These are phyloP conservation scores for Pichia sp. DNA, from an alignment of 1,139 yeast species.

Conservation along the genomic window DNA sequence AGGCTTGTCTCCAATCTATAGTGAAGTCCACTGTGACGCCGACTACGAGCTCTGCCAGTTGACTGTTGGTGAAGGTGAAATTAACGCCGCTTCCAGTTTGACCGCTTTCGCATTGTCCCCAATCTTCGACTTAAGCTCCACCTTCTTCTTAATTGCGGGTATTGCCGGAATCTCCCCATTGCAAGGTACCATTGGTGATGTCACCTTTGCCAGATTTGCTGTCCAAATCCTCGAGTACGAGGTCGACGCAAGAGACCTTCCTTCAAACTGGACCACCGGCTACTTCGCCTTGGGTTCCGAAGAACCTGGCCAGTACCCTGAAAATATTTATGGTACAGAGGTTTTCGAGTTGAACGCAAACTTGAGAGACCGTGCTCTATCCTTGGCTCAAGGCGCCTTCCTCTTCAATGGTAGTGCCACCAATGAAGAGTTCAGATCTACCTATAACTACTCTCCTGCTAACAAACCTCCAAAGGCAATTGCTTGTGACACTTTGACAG, in stretches of 20 bases:
- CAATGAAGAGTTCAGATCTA: conserved; percentile 44
- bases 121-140: conserved; percentile 51
- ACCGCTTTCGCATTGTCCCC: conserved; percentile 53
- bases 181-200: conserved; percentile 48
- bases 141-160: conserved; percentile 62
- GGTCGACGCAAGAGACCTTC: conserved; percentile 46
- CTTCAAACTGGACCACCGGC: conserved; percentile 56
- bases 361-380: conserved; percentile 55
- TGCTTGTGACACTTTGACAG: conserved; percentile 57
- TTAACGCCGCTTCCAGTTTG: conserved; percentile 61
- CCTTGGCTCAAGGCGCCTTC: conserved; percentile 43
- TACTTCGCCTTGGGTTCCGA: conserved; percentile 55
- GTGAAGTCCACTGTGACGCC: conserved; percentile 50
- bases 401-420: conserved; percentile 45
- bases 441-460: conserved; percentile 49
- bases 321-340: conserved; percentile 58
- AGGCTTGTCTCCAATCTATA: conserved; percentile 60
- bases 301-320: conserved; percentile 50
- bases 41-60: conserved; percentile 55
- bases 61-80: conserved; percentile 67
- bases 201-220: conserved; percentile 57
- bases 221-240: conserved; percentile 62
- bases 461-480: conserved; percentile 44
- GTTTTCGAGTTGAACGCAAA: conserved; percentile 59
- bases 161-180: conserved; percentile 63